phyloP scores from a whole-genome alignment of 179 eudicot species.

The Patellifolia procumbens region DNA sequence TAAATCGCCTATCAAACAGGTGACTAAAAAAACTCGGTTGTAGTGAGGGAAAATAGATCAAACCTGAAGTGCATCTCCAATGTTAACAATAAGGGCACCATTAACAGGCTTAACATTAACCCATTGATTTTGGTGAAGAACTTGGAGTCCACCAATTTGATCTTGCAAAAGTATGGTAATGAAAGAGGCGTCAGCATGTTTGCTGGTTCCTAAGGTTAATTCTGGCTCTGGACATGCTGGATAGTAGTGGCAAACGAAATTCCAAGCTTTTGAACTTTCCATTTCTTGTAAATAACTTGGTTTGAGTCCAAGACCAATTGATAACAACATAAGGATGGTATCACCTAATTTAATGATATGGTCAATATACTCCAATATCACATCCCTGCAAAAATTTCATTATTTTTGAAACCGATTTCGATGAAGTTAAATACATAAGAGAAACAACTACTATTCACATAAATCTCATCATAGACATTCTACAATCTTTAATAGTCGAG shows the following conservation, averaged over 20 bases:
- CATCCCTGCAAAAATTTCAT: slow-evolving; percentile 24
- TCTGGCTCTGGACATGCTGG: slow-evolving; percentile 39
- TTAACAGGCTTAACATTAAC: slow-evolving; percentile 17
- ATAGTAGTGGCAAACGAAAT: slow-evolving; percentile 26
- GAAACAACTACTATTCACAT: too few species aligned
- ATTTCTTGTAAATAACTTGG: slow-evolving; percentile 14
- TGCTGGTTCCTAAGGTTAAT: slow-evolving; percentile 22
- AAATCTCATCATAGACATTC: too few species aligned
- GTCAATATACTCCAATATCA: slow-evolving; percentile 19
- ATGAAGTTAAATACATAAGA: too few species aligned
- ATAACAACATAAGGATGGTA: slow-evolving; percentile 20
- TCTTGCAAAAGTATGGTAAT: slow-evolving; percentile 30
- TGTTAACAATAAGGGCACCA: slow-evolving; percentile 30
- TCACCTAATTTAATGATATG: slow-evolving; percentile 13
- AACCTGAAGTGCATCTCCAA: slow-evolving; percentile 26
- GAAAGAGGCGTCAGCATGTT: slow-evolving; percentile 27
- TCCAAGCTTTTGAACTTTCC: slow-evolving; percentile 21
- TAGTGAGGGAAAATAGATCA: background rate
- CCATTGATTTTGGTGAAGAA: slow-evolving; percentile 30
- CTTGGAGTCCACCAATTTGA: slow-evolving; percentile 33
- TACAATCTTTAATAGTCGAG: too few species aligned
- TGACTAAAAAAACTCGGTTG: too few species aligned
- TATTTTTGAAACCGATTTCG: background rate
- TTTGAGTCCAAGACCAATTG: slow-evolving; percentile 26
- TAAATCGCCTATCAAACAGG: too few species aligned